Evolutionary conservation across 441 rosid species (phyloP).

Genomic region (Lepidium campestre): DNA sequence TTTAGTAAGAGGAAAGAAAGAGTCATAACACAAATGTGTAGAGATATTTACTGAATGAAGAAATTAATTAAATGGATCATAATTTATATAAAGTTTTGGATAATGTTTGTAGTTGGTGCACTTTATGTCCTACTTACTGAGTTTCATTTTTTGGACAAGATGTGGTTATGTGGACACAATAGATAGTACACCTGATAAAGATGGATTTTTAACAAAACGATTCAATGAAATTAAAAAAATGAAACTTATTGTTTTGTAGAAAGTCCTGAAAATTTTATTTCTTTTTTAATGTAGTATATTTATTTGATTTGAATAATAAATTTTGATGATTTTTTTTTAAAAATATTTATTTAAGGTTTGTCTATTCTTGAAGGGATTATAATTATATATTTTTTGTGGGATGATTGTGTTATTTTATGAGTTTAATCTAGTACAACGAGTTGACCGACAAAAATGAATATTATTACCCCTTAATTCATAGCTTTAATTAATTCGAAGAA

Average conservation of each 20-base stretch:
- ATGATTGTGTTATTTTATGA: too few relatives aligned
- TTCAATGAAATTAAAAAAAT: too few relatives aligned
- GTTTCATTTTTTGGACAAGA: neutral
- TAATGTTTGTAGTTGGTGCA: slow-evolving; percentile 26
- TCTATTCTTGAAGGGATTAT: too few relatives aligned
- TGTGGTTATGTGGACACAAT: slow-evolving; percentile 24
- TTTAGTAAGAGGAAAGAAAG: neutral
- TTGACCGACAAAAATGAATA: too few relatives aligned
- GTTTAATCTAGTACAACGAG: too few relatives aligned
- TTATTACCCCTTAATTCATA: too few relatives aligned
- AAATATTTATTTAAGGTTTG: too few relatives aligned
- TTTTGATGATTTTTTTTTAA: too few relatives aligned
- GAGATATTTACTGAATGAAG: neutral
- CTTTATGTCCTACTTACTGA: slow-evolving; percentile 26
- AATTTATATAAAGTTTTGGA: slow-evolving; percentile 15
- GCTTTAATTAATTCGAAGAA: too few relatives aligned
- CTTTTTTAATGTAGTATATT: too few relatives aligned
- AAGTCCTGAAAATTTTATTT: neutral
- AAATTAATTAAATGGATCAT: neutral
- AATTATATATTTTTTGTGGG: too few relatives aligned
- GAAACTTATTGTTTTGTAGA: neutral
- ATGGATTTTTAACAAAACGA: neutral
- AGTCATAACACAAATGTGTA: neutral
- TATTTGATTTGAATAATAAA: too few relatives aligned
- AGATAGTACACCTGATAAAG: slow-evolving; percentile 23